Evolutionary conservation across 805 yeast genomes (phyloP).

Genomic region (Maudiozyma turicensis): DNA sequence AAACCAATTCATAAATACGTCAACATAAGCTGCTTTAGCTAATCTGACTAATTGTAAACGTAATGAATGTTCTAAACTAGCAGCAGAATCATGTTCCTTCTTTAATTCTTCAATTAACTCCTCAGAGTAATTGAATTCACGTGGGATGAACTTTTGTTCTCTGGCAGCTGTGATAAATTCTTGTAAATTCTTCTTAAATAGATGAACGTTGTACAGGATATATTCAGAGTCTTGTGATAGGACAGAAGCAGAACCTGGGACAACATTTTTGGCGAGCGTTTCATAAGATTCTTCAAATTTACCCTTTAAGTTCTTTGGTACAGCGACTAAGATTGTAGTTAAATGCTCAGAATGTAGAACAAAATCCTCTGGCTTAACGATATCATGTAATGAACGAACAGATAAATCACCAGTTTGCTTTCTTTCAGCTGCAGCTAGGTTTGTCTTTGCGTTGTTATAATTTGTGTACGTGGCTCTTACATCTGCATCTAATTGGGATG

Average conservation of each 20-base stretch:
- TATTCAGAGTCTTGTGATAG: conserved; percentile 69
- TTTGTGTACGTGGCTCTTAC: conserved; percentile 63
- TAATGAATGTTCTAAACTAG: conserved; percentile 61
- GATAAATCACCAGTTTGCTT: conserved; percentile 90
- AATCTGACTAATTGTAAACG: conserved; percentile 73
- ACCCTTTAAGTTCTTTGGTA: conserved; percentile 55
- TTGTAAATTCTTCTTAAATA: conserved; percentile 71
- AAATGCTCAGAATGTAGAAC: conserved; percentile 80
- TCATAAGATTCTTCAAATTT: conserved; percentile 69
- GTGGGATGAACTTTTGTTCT: conserved; percentile 82
- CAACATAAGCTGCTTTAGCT: conserved; percentile 82
- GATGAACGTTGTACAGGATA: conserved; percentile 62
- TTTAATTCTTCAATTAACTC: conserved; percentile 61
- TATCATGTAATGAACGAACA: conserved; percentile 80
- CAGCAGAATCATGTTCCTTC: conserved; percentile 69
- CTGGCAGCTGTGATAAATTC: conserved; percentile 64
- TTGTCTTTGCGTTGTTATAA: conserved; percentile 76
- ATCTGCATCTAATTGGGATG: conserved; percentile 74
- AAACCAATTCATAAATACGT: conserved; percentile 76
- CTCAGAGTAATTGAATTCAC: conserved; percentile 85
- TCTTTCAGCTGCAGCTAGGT: conserved; percentile 79
- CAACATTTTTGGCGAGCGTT: conserved; percentile 66
- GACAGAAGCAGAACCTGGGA: conserved; percentile 77
- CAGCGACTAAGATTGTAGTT: conserved; percentile 78
- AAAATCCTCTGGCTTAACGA: conserved; percentile 75